Percentiles rank a stretch among this genome's conserved stretches.
These are phyloP conservation scores for Sanghuangporus baumii DNA, from an alignment of 1,284 basidiomycete genomes.

Conservation along the genomic window DNA sequence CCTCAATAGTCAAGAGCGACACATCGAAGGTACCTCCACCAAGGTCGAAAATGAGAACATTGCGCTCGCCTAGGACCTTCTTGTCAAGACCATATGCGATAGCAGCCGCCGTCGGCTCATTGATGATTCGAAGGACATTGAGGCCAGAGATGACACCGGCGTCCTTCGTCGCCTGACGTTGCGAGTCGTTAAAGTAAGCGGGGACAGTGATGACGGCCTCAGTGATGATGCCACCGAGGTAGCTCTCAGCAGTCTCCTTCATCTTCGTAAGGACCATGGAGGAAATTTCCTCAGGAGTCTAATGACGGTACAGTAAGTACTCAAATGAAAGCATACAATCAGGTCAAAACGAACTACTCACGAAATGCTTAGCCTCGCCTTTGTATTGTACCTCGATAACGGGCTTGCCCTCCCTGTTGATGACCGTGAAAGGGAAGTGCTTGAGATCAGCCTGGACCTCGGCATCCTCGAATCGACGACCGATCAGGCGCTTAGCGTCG, in stretches of 20 bases:
- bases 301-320: constrained; percentile 18
- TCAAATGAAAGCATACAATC: constrained; percentile 5
- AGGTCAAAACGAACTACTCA: constrained; percentile 37
- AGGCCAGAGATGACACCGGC: constrained; percentile 87
- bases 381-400: constrained; percentile 87
- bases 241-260: constrained; percentile 98
- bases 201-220: constrained; percentile 95
- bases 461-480: constrained; percentile 76
- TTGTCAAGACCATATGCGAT: constrained; percentile 95
- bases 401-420: constrained; percentile 82
- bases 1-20: constrained; percentile 95
- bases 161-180: constrained; percentile 94
- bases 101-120: constrained; percentile 93
- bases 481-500: constrained; percentile 88
- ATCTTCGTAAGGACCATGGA: constrained; percentile 98
- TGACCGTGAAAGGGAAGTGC: constrained; percentile 92
- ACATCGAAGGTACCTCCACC: constrained; percentile 99
- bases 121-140: constrained; percentile 94
- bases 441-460: constrained; percentile 96
- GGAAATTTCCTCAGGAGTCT: constrained; percentile 95
- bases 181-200: constrained; percentile 97
- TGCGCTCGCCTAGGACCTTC: constrained; percentile 83
- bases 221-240: constrained; percentile 79
- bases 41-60: constrained; percentile 96
- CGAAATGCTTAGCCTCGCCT: constrained; percentile 90